Conservation (phyloP, 306 rosid species). For the Prunus dulcis region DNA sequence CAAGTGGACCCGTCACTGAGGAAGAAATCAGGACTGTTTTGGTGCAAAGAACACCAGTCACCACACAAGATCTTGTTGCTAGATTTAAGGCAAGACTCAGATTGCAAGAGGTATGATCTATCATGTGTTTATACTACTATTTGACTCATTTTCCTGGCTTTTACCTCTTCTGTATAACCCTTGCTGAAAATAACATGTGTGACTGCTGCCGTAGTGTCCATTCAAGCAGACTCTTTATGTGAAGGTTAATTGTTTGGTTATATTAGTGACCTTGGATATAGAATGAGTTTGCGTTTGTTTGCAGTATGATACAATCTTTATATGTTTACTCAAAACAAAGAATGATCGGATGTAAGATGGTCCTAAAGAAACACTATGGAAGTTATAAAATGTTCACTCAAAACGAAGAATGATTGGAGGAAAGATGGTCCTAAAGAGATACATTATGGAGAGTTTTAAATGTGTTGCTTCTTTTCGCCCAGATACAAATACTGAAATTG, state of each 20-base stretch:
- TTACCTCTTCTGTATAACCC: background rate
- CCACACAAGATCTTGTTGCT: conserved; percentile 90
- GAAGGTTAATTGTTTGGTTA: background rate
- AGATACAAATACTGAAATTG: too few species aligned
- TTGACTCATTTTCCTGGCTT: background rate
- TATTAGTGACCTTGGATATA: too few species aligned
- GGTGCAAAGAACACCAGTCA: conserved; percentile 74
- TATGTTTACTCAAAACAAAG: background rate
- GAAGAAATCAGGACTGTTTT: conserved; percentile 90
- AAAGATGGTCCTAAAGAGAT: too few species aligned
- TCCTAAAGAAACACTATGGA: too few species aligned
- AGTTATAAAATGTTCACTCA: too few species aligned
- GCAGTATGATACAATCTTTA: background rate
- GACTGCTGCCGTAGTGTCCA: background rate
- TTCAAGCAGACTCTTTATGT: background rate
- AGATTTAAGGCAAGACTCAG: conserved; percentile 80
- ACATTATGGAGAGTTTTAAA: background rate
- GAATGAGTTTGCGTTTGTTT: background rate
- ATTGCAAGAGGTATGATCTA: conserved; percentile 54
- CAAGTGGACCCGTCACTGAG: conserved; percentile 81
- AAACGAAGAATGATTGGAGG: too few species aligned
- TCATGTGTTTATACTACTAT: conserved; percentile 8
- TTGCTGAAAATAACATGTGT: background rate
- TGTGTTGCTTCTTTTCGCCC: background rate
- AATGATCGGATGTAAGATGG: background rate